Conservation (phyloP, 345 rosid genomes). For the Salix arbutifolia region DNA sequence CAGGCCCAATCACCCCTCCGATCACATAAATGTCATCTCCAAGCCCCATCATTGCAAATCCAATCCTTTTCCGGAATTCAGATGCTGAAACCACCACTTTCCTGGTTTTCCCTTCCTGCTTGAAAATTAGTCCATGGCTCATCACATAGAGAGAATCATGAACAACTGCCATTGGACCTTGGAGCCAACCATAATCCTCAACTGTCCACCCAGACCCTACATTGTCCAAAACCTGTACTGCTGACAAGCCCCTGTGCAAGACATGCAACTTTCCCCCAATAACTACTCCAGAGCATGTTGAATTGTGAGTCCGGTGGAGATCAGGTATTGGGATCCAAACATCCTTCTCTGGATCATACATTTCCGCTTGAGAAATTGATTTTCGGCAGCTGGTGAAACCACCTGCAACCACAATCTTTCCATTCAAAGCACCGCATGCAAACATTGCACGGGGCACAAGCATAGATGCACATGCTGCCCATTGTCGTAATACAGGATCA, state of each 20-base stretch:
- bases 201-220: conserved; percentile 64
- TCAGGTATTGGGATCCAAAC: conserved; percentile 77
- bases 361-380: conserved; percentile 86
- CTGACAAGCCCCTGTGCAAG: conserved; percentile 80
- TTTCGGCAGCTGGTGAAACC: conserved; percentile 88
- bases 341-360: conserved; percentile 80
- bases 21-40: conserved; percentile 68
- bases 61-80: conserved; percentile 80
- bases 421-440: conserved; percentile 80
- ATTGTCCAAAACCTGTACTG: conserved; percentile 76
- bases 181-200: conserved; percentile 72
- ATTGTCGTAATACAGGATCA: conserved; percentile 66
- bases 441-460: conserved; percentile 94
- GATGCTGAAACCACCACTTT: conserved; percentile 66
- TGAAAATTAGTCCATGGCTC: conserved; percentile 61
- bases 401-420: conserved; percentile 85
- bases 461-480: conserved; percentile 72
- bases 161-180: conserved; percentile 87
- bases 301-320: conserved; percentile 79
- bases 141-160: conserved; percentile 60
- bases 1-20: conserved; percentile 94
- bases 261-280: conserved; percentile 71
- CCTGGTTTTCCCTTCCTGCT: conserved; percentile 51
- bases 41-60: conserved; percentile 69
- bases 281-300: conserved; percentile 82